Conservation (phyloP, 306 rosid species). For the Corylus heterophylla region DNA sequence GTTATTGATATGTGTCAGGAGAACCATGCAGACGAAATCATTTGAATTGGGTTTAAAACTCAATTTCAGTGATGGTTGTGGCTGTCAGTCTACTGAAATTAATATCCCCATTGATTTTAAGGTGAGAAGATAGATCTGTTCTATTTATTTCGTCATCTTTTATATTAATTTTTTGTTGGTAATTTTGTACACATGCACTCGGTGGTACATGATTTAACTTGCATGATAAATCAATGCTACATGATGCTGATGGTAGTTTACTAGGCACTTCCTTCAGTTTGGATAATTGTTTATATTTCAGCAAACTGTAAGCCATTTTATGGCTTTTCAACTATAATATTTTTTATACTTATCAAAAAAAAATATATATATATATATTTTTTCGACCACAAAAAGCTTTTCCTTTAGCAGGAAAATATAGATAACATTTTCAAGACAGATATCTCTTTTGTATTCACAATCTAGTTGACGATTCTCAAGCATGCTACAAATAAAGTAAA, state of each 20-base stretch:
- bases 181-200: background rate
- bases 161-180: background rate
- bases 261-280: background rate
- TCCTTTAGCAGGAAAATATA: background rate
- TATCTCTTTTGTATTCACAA: too few relatives aligned
- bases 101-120: slow-evolving; percentile 73
- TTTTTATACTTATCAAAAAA: too few relatives aligned
- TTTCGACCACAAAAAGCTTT: too few relatives aligned
- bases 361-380: too few relatives aligned
- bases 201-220: slow-evolving; percentile 4
- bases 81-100: slow-evolving; percentile 61
- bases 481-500: too few relatives aligned
- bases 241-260: background rate
- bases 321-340: too few relatives aligned
- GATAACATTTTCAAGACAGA: background rate
- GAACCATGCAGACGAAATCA: slow-evolving; percentile 65
- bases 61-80: slow-evolving; percentile 86
- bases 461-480: too few relatives aligned
- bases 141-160: background rate
- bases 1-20: slow-evolving; percentile 52
- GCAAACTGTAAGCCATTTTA: too few relatives aligned
- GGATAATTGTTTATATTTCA: too few relatives aligned
- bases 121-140: slow-evolving; percentile 47
- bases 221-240: slow-evolving; percentile 11
- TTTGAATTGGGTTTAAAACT: slow-evolving; percentile 84